Base-by-base conservation (phyloP, 2,329 filamentous ascomycete species). In the Ascochyta rabiei region DNA sequence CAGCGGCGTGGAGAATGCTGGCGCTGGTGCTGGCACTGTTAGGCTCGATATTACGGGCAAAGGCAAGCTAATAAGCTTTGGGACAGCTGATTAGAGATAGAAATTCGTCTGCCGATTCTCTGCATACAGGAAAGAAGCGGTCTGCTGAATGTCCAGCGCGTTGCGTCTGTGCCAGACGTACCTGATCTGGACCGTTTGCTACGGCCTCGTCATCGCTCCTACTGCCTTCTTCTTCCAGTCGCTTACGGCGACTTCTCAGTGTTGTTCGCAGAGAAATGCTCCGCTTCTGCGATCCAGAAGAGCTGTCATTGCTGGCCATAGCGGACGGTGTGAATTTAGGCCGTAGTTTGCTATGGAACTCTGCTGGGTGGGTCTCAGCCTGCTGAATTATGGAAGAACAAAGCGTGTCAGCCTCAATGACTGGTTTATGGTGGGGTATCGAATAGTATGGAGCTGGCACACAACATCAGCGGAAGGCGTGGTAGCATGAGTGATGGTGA, bases 11-110 rank as follows among this genome's bases (percentile, higher is more conserved):
- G 24, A 28, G 47, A 38, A 8, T 52, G 34, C 16, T 47, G 31
- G 37, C 31, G 57, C 52, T 63, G 44, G 33, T 30, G 57, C 55
- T 63, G 44, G 30, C 26, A 39, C 24, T 9, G 52, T 60, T 21
- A 60, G 56, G 26, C 16, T 28, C 18, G 26, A 34, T 34, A 24
- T 23, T n/a, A 19, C 23, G 26, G 30, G 19, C 24, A 23, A 33
- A 23, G 5, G 42, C 15, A n/a, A 41, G 30, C 35, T 23, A 18
- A 23, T n/a, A 12, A 18, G 18, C 12, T 6, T 9, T 23, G 3
- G 38, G 9, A 18, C 21, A 18, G 33, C n/a, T 39, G 38, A 18
- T 43, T 21, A 8, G 15, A 12, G 18, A 8, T 16, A 24, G n/a
- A 15, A 3, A 12, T 18, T 48, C 13, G 15, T 41, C 9, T 12